phyloP scores from a whole-genome alignment of 2,329 filamentous ascomycete genomes.

The Hypoxylon sp. region DNA sequence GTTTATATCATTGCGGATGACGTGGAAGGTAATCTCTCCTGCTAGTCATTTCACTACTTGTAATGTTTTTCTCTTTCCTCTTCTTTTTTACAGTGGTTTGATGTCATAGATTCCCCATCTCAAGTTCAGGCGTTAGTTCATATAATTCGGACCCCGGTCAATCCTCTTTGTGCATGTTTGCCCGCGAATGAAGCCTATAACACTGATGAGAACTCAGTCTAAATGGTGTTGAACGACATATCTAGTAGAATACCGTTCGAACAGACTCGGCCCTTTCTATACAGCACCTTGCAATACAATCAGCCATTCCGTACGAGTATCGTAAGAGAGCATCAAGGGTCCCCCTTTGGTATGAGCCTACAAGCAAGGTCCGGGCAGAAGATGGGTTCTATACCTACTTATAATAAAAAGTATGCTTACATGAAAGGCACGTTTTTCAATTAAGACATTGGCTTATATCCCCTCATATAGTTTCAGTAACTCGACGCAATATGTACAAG shows the following conservation, averaged over 20 bases:
- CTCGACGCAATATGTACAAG: not conserved
- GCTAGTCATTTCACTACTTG: constrained; percentile 54
- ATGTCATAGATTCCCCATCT: constrained; percentile 48
- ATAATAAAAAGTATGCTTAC: not conserved
- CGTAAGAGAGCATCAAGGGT: not conserved
- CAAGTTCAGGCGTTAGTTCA: constrained; percentile 46
- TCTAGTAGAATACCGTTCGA: not conserved
- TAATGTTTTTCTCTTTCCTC: constrained; percentile 53
- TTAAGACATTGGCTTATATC: not conserved
- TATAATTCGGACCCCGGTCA: constrained; percentile 32
- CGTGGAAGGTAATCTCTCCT: constrained; percentile 50
- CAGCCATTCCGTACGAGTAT: not conserved
- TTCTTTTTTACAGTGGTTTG: constrained; percentile 43
- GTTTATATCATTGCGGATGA: constrained; percentile 48
- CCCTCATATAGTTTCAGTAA: not conserved
- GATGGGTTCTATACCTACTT: not conserved
- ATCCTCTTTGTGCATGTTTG: constrained; percentile 29
- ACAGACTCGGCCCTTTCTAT: not conserved
- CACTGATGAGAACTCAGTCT: not conserved
- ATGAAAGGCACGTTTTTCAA: not conserved
- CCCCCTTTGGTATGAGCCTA: not conserved
- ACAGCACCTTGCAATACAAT: not conserved
- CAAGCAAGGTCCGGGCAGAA: not conserved
- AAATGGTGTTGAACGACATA: not conserved
- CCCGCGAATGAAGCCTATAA: constrained; percentile 4